A percentile compares a stretch with the other conserved stretches of the same genome.
Conservation (phyloP, 2,329 filamentous ascomycete genomes). For the Pseudocercospora vitis region DNA sequence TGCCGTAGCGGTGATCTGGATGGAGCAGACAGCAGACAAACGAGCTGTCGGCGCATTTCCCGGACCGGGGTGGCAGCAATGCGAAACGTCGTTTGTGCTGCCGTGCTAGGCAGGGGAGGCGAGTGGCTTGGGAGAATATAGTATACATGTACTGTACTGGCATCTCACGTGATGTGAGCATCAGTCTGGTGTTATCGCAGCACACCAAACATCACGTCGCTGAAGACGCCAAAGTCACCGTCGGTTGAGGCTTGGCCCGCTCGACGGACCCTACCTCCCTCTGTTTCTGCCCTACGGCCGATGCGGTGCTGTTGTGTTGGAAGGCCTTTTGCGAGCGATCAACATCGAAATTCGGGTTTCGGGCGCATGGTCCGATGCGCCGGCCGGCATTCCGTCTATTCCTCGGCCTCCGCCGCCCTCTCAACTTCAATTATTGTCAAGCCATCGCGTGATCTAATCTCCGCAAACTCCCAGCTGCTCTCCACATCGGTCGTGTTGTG, state of each 20-base stretch:
- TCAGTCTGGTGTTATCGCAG: background rate
- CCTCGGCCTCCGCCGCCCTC: constrained; percentile 2
- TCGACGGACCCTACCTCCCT: background rate
- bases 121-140: too few species aligned
- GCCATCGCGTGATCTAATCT: constrained; percentile 9
- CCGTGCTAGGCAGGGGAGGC: background rate
- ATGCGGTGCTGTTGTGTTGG: too few species aligned
- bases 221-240: background rate
- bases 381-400: background rate
- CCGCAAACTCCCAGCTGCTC: background rate
- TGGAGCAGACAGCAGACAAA: background rate
- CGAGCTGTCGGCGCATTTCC: constrained; percentile 8
- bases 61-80: constrained; percentile 11
- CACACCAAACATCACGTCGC: background rate
- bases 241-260: background rate
- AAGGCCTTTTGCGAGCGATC: too few species aligned
- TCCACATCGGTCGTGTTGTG: background rate
- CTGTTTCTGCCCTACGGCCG: too few species aligned
- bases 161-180: too few species aligned
- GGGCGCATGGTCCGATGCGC: too few species aligned
- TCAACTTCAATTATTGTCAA: background rate
- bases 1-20: too few species aligned
- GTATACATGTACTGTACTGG: too few species aligned
- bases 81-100: constrained; percentile 6
- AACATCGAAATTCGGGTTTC: too few species aligned